Percentiles rank a stretch among this genome's conserved stretches.
phyloP scores from a whole-genome alignment of 2,329 filamentous ascomycete genomes.

The Fusarium bulbicola region DNA sequence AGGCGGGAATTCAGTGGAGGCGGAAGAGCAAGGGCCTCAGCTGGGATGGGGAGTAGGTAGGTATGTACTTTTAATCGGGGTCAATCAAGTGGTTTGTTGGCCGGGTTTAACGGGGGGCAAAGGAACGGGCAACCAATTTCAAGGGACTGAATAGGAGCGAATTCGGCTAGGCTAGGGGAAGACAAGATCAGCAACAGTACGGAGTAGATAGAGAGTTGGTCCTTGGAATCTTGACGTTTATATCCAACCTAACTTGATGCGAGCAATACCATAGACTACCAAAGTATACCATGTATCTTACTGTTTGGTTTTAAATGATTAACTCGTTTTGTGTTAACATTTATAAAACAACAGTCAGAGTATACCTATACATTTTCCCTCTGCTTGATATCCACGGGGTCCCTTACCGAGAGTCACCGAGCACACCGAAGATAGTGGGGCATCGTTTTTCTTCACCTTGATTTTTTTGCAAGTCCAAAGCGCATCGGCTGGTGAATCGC shows the following conservation, averaged over 20 bases:
- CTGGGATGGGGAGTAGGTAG: constrained; percentile 15
- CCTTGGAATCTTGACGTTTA: neutral
- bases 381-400: neutral
- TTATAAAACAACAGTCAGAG: neutral
- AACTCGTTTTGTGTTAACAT: neutral
- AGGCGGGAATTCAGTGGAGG: constrained; percentile 42
- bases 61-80: constrained; percentile 2
- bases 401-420: constrained; percentile 27
- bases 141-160: constrained; percentile 15
- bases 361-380: neutral
- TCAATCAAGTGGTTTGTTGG: constrained; percentile 23
- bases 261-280: neutral
- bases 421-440: constrained; percentile 39
- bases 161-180: neutral
- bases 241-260: neutral
- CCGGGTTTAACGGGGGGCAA: constrained; percentile 7
- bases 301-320: too few species aligned
- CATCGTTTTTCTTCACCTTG: constrained; percentile 42
- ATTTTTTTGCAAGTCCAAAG: constrained; percentile 40
- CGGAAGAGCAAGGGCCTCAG: constrained; percentile 38
- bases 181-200: neutral
- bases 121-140: constrained; percentile 2
- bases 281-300: neutral
- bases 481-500: constrained; percentile 19
- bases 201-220: neutral